A percentile compares a stretch with the other conserved stretches of the same genome.
Evolutionary conservation across 2,329 filamentous ascomycete genomes (phyloP).

Genomic region (Colletotrichum sp.): DNA sequence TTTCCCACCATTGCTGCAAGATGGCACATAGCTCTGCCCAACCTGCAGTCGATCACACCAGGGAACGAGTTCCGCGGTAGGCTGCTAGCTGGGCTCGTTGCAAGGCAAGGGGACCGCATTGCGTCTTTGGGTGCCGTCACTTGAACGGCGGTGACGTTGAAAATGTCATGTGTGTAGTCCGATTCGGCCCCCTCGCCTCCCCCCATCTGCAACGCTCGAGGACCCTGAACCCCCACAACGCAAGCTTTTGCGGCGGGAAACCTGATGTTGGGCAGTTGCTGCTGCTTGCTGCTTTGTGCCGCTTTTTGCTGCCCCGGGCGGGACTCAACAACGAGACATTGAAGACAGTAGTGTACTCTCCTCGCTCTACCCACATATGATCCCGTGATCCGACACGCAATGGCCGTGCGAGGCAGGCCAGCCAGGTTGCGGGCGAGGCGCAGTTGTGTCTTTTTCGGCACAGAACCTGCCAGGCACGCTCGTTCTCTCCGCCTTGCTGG

Average conservation of each 20-base stretch:
- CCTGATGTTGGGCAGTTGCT: neutral
- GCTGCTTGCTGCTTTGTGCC: neutral
- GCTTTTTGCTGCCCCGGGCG: neutral
- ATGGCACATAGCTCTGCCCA: neutral
- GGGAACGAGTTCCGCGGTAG: neutral
- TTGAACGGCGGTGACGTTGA: neutral
- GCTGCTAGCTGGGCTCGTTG: neutral
- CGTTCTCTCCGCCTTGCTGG: neutral
- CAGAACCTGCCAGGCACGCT: slow-evolving; percentile 9
- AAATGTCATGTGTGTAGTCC: neutral
- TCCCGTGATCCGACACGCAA: neutral
- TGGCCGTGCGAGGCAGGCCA: neutral
- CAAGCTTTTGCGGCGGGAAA: neutral
- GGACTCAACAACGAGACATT: neutral
- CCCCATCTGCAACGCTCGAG: neutral
- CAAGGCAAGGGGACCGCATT: neutral
- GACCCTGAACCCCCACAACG: slow-evolving; percentile 5
- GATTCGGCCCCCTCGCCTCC: neutral
- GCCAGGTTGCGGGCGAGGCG: slow-evolving; percentile 1
- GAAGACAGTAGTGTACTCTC: neutral
- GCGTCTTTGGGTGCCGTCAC: neutral
- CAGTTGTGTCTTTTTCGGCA: neutral
- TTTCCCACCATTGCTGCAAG: neutral
- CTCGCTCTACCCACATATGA: neutral
- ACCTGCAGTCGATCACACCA: neutral